phyloP scores from a whole-genome alignment of 352 stramenopile species.

The Pythium rishiriense region DNA sequence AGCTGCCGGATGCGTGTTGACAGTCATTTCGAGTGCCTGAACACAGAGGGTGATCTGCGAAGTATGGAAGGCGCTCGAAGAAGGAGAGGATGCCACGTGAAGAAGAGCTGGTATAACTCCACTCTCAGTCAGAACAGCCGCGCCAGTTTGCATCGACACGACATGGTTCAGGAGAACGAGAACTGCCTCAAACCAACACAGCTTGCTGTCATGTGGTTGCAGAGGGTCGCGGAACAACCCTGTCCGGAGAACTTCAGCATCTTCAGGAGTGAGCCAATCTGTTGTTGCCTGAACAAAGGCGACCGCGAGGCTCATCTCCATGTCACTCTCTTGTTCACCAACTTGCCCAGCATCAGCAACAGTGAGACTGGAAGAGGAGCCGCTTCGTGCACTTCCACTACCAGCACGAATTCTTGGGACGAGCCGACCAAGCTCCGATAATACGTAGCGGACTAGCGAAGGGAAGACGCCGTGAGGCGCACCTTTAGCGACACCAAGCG shows the following conservation, averaged over 20 bases:
- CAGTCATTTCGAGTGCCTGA: conserved; percentile 77
- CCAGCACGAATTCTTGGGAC: background rate
- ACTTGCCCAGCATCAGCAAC: conserved; percentile 6
- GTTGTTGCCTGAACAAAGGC: conserved; percentile 88
- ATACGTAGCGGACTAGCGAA: conserved; percentile 78
- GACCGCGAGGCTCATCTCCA: conserved; percentile 88
- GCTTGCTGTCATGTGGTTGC: conserved; percentile 45
- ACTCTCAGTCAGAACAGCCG: conserved; percentile 80
- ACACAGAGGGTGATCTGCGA: conserved; percentile 80
- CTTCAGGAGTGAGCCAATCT: conserved; percentile 62
- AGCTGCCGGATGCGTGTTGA: conserved; percentile 71
- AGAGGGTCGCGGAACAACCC: conserved; percentile 53
- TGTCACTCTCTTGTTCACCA: conserved; percentile 63
- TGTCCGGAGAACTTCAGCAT: conserved; percentile 57
- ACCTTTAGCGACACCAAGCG: conserved; percentile 77
- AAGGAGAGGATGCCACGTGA: conserved; percentile 68
- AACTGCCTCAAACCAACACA: conserved; percentile 82
- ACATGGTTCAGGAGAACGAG: conserved; percentile 71
- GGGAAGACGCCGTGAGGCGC: conserved; percentile 79
- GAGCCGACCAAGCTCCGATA: conserved; percentile 61
- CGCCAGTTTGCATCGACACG: conserved; percentile 74
- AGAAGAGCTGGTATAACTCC: conserved; percentile 79
- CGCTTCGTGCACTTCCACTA: conserved; percentile 6
- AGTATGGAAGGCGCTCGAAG: conserved; percentile 57
- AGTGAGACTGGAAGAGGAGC: background rate